Conservation (phyloP, 2,329 filamentous ascomycete genomes). For the Chaetomium sp. region DNA sequence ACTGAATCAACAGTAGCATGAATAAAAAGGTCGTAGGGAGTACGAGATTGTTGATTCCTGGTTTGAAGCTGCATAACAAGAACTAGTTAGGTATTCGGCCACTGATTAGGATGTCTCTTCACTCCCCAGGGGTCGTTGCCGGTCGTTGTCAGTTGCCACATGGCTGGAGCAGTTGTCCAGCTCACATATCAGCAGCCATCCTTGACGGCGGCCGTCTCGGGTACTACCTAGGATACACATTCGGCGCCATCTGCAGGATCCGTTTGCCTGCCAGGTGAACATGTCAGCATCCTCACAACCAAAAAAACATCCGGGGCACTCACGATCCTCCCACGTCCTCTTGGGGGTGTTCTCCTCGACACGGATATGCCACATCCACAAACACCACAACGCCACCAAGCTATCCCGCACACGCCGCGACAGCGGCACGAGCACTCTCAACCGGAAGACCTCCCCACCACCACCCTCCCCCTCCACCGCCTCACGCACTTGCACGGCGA, state of each 20-base stretch:
- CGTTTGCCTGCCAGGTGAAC: conserved; percentile 6
- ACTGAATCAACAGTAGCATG: background rate
- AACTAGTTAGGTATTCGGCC: background rate
- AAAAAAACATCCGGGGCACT: background rate
- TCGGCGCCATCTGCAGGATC: conserved; percentile 2
- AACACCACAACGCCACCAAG: conserved; percentile 30
- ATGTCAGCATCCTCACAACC: background rate
- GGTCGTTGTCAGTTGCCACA: background rate
- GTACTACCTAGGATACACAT: background rate
- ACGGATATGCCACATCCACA: conserved; percentile 31
- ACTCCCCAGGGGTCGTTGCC: background rate
- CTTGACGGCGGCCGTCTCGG: background rate
- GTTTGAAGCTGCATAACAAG: background rate
- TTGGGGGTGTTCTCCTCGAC: background rate
- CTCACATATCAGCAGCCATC: background rate
- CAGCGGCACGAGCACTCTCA: conserved; percentile 26
- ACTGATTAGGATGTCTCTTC: background rate
- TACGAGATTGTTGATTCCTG: background rate
- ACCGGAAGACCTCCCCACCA: background rate
- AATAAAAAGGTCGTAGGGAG: background rate
- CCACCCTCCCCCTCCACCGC: background rate
- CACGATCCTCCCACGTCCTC: conserved; percentile 25
- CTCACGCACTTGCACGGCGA: conserved; percentile 19
- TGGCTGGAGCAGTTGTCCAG: background rate
- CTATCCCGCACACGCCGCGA: conserved; percentile 21